Percentiles rank a stretch among this genome's conserved stretches.
These are phyloP conservation scores for Fomitopsis serialis DNA, from an alignment of 768 basidiomycete genomes.

Conservation along the genomic window DNA sequence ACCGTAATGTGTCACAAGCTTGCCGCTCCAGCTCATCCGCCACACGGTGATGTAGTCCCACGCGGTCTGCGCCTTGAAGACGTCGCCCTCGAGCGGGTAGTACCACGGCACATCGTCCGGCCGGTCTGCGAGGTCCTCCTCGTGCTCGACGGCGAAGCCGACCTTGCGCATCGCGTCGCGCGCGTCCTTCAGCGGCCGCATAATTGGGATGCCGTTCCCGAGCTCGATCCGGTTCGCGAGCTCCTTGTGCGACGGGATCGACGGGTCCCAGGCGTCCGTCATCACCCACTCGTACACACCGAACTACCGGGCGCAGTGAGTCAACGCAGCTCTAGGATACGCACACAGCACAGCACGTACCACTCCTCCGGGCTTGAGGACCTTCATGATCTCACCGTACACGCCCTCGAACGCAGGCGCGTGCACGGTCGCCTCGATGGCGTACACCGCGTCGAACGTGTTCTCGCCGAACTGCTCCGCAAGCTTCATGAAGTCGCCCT, in stretches of 20 bases:
- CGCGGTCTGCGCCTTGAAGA: constrained; percentile 84
- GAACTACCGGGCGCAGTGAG: constrained; percentile 67
- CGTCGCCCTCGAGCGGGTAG: constrained; percentile 94
- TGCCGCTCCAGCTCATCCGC: constrained; percentile 87
- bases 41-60: constrained; percentile 90
- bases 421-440: constrained; percentile 97
- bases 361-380: constrained; percentile 93
- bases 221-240: constrained; percentile 90
- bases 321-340: no score
- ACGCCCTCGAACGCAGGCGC: constrained; percentile 95
- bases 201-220: constrained; percentile 96
- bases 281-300: constrained; percentile 99
- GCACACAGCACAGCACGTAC: constrained; percentile 44
- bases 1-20: constrained; percentile 75
- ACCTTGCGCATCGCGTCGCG: constrained; percentile 76
- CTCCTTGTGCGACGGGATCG: constrained; percentile 80
- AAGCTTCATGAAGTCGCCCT: constrained; percentile 97
- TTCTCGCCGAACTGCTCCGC: constrained; percentile 87
- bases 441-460: constrained; percentile 94
- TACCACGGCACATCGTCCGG: constrained; percentile 83
- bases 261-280: constrained; percentile 91
- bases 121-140: constrained; percentile 92
- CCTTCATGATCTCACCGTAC: constrained; percentile 87
- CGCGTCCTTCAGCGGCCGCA: constrained; percentile 72
- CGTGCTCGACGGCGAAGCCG: constrained; percentile 83